Conservation (phyloP, 176 grass and related monocot genomes). For the Metroxylon sagu region DNA sequence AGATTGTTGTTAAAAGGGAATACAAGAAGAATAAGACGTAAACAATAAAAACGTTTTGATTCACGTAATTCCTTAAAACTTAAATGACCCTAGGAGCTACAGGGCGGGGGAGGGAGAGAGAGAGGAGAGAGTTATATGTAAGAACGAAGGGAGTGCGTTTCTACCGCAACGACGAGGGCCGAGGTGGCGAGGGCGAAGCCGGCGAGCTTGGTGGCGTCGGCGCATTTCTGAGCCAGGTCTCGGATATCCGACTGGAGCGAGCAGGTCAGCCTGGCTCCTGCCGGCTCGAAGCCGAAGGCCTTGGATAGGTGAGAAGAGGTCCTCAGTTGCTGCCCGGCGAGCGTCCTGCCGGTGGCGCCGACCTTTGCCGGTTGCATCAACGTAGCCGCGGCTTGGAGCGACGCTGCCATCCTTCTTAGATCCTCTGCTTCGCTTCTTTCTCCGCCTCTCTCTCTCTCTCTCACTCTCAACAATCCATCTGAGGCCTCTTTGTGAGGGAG, state of each 20-base stretch:
- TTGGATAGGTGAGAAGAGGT: slow-evolving; percentile 29
- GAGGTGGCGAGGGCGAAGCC: slow-evolving; percentile 82
- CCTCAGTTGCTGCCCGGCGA: slow-evolving; percentile 3
- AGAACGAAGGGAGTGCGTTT: not conserved
- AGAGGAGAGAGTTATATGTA: no score
- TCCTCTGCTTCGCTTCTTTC: slow-evolving; percentile 1
- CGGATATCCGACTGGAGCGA: slow-evolving; percentile 47
- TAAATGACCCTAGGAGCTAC: no score
- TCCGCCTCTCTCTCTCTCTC: slow-evolving; percentile 1
- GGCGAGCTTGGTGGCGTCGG: slow-evolving; percentile 60
- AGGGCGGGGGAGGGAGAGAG: no score
- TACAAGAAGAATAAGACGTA: no score
- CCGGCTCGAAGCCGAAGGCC: slow-evolving; percentile 30
- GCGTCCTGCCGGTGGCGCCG: slow-evolving; percentile 22
- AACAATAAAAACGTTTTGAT: no score
- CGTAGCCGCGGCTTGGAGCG: slow-evolving; percentile 75
- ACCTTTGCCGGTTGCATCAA: slow-evolving; percentile 80
- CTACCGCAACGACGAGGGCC: slow-evolving; percentile 68
- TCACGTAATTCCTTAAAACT: no score
- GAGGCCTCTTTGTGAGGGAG: slow-evolving; percentile 19
- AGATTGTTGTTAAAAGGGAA: no score
- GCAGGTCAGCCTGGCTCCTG: slow-evolving; percentile 37
- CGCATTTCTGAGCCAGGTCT: slow-evolving; percentile 48
- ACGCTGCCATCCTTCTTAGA: slow-evolving; percentile 50
- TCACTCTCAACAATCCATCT: no score